Conservation (phyloP, 768 basidiomycete species). For the Mycena vitilis region DNA sequence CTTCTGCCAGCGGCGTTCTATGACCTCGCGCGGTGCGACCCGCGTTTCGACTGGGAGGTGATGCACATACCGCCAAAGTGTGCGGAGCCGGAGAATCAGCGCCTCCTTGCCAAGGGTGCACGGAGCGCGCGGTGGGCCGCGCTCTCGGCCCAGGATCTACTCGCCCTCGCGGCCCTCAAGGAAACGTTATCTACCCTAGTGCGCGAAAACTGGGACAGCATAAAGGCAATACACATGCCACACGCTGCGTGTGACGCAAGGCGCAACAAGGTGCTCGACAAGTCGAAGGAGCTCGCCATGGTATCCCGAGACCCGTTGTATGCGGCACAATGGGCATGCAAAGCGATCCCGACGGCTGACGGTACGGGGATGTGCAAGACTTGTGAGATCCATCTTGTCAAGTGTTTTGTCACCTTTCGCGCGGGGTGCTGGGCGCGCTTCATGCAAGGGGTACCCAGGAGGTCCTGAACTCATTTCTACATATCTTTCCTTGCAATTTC, state of each 20-base stretch:
- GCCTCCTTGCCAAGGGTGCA: not conserved
- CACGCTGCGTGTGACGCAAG: not conserved
- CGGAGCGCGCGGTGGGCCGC: conserved; percentile 15
- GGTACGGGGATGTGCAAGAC: not conserved
- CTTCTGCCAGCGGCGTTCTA: conserved; percentile 12
- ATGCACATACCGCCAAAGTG: not conserved
- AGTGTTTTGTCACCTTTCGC: not conserved
- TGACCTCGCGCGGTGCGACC: conserved; percentile 16
- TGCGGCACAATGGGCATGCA: not conserved
- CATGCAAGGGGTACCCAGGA: not conserved
- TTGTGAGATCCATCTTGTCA: not conserved
- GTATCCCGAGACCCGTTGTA: not conserved
- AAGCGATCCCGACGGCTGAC: not conserved
- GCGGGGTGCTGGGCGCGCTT: not conserved
- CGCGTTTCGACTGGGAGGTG: conserved; percentile 16
- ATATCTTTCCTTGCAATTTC: not conserved
- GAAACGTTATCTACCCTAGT: not conserved
- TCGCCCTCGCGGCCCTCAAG: conserved; percentile 2
- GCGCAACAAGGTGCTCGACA: not conserved
- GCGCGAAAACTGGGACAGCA: not conserved
- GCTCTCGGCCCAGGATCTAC: conserved; percentile 8
- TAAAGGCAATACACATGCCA: not conserved
- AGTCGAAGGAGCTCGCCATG: not conserved
- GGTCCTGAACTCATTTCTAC: not conserved
- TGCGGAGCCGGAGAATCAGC: not conserved